Base-by-base conservation (phyloP, 352 stramenopile species). In the Globisporangium ultimum region DNA sequence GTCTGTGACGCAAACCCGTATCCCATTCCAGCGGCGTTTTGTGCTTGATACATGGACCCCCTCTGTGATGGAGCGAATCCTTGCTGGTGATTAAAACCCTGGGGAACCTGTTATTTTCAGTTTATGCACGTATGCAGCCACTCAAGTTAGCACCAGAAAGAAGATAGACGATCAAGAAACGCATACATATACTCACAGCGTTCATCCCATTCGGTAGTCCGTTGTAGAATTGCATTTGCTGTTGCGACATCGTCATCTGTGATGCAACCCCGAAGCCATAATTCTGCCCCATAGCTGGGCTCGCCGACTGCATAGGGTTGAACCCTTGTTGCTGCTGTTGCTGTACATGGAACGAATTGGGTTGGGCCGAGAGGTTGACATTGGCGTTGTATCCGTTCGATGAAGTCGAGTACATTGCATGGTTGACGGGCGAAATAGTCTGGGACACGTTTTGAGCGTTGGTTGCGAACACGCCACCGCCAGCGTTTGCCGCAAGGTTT, bases 301-400 rank as follows among this genome's bases (percentile, higher is more conserved):
- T 80, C 48, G 66, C 63, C 28, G 28, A 6, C 36, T 74, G 71
- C 63, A 91, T 70, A 18, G 70, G 49, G 28, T 77, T 59, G 51
- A 59, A 91, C n/a, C 66, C 60, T 10, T 65, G 62, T 9, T 71
- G 60, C 3, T 73, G 71, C 20, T 73, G 67, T 42, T 72, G 68
- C 22, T 64, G 50, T 22, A 65, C 28, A 36, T 36, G 28, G 28
- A 36, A 36, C 28, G 28, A 36, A 36, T 36, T 36, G 28, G 28
- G 28, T 36, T 36, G 28, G 28, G 56, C 41, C 60, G 59, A 14
- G 48, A 42, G 9, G 61, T 18, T 5, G 43, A 36, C 21, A n/a
- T 65, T 63, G 38, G 70, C 59, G n/a, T 64, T 78, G 63, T 76
- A 87, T 47, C 71, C 72, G 43, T 86, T 72, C 15, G 66, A 36